Evolutionary conservation across 768 basidiomycete genomes (phyloP).

Genomic region (Rhizopogon roseolus): DNA sequence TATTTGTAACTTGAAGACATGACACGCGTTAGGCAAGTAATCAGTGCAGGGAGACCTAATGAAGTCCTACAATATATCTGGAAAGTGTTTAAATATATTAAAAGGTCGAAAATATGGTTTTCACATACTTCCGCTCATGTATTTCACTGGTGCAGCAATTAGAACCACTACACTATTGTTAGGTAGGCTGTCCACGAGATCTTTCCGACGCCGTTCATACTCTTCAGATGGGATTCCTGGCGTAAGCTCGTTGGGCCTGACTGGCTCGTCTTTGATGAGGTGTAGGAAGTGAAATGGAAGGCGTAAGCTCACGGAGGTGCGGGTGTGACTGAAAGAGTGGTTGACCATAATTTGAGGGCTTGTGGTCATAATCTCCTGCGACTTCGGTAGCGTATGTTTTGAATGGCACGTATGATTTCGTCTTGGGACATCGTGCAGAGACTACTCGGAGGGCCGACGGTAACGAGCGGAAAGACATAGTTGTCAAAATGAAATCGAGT

Average conservation of each 20-base stretch:
- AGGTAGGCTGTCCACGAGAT: constrained; percentile 71
- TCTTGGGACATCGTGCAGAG: background rate
- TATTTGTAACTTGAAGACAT: constrained; percentile 77
- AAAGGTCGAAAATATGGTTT: constrained; percentile 4
- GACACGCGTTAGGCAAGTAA: background rate
- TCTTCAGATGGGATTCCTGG: constrained; percentile 77
- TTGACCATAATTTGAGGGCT: constrained; percentile 79
- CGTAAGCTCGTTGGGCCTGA: constrained; percentile 65
- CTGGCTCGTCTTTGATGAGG: constrained; percentile 24
- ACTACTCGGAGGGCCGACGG: constrained; percentile 1
- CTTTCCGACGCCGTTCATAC: constrained; percentile 66
- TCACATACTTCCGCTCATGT: constrained; percentile 74
- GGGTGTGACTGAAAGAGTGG: constrained; percentile 76
- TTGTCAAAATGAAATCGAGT: background rate
- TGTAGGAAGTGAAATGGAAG: background rate
- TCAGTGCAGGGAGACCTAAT: background rate
- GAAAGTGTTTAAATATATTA: constrained; percentile 9
- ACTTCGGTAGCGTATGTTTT: constrained; percentile 32
- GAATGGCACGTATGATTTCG: constrained; percentile 1
- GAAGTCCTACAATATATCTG: constrained; percentile 71
- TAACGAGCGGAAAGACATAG: constrained; percentile 17
- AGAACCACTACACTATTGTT: constrained; percentile 71
- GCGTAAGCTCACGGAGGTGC: constrained; percentile 54
- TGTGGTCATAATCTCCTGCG: constrained; percentile 27
- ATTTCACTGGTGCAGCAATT: constrained; percentile 76